A percentile compares a stretch with the other conserved stretches of the same genome.
phyloP scores from a whole-genome alignment of 305 asterid species.

The Solanum hybrid region DNA sequence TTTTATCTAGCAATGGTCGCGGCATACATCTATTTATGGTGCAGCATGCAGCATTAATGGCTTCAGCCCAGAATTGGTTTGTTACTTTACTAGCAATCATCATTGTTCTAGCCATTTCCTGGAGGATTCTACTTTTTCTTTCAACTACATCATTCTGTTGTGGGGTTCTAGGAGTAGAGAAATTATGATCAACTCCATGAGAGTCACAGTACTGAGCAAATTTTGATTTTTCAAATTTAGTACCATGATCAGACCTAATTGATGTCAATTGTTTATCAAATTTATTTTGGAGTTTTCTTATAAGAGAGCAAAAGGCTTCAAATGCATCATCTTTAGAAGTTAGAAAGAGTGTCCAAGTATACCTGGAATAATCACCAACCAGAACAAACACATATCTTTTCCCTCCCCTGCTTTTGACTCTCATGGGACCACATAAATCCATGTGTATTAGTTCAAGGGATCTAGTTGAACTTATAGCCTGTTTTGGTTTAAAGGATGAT shows the following conservation, averaged over 20 bases:
- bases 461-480: background rate
- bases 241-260: background rate
- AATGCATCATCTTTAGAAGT: background rate
- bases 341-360: background rate
- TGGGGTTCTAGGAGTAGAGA: background rate
- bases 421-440: background rate
- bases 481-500: background rate
- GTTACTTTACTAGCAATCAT: background rate
- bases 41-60: background rate
- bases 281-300: background rate
- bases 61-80: background rate
- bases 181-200: background rate
- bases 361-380: background rate
- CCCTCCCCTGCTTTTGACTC: background rate
- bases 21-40: background rate
- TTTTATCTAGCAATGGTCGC: background rate
- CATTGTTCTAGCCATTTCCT: background rate
- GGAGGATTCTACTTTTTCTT: background rate
- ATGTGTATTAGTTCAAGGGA: background rate
- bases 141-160: background rate
- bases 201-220: background rate
- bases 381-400: background rate
- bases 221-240: background rate
- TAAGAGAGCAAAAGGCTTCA: background rate
- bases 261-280: background rate